These are phyloP conservation scores for Saccharomycopsis guyanensis DNA, from an alignment of 805 yeast genomes.

Conservation along the genomic window DNA sequence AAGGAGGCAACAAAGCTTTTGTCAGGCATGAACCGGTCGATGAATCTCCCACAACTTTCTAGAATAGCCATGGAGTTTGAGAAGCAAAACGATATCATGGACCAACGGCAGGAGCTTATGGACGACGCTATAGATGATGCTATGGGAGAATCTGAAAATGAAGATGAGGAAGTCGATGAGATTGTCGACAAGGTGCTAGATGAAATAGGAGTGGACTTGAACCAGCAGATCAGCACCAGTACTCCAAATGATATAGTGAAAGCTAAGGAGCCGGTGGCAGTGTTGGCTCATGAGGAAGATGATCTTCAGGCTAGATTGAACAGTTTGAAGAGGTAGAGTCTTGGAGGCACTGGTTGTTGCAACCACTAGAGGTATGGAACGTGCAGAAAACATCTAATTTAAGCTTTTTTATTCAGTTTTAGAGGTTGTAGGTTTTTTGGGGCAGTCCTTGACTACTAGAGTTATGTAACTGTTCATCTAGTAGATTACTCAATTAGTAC, in stretches of 20 bases:
- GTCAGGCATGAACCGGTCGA: constrained; percentile 78
- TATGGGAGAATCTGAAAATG: constrained; percentile 84
- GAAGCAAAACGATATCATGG: constrained; percentile 91
- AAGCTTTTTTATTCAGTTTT: neutral
- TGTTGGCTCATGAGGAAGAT: constrained; percentile 58
- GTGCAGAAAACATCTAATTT: no score
- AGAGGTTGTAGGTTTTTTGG: neutral
- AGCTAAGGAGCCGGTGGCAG: constrained; percentile 40
- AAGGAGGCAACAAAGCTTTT: constrained; percentile 82
- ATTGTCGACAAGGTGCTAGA: constrained; percentile 87
- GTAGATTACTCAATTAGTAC: no score
- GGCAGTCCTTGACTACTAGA: neutral
- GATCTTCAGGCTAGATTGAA: constrained; percentile 85
- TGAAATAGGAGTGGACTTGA: constrained; percentile 87
- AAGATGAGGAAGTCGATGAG: constrained; percentile 84
- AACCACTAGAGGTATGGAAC: no score
- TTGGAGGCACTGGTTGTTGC: neutral
- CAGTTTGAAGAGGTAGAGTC: constrained; percentile 53
- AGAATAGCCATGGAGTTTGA: constrained; percentile 94
- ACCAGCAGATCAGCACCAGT: constrained; percentile 37
- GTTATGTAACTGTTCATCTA: no score
- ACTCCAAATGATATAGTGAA: constrained; percentile 30
- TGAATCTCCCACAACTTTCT: constrained; percentile 86
- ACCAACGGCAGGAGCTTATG: constrained; percentile 97
- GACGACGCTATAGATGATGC: constrained; percentile 97